Percentiles rank a stretch among this genome's conserved stretches.
Evolutionary conservation across 2,329 filamentous ascomycete species (phyloP).

Genomic region (Monosporascus sp.): DNA sequence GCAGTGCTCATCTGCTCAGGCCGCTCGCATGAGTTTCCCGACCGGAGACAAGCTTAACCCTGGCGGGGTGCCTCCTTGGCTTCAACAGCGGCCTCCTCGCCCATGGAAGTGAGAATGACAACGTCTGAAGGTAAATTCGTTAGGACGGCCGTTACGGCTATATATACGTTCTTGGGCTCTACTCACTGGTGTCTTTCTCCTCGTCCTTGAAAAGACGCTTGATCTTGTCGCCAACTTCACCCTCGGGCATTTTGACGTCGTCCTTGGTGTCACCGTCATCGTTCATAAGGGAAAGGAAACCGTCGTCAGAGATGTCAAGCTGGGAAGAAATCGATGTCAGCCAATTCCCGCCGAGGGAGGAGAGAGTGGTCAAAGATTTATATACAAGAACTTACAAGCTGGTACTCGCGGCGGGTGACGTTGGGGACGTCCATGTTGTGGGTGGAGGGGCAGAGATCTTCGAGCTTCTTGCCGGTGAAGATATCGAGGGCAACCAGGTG

Average conservation of each 20-base stretch:
- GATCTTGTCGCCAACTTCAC: constrained; percentile 85
- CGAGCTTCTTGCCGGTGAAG: constrained; percentile 99
- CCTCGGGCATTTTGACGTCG: constrained; percentile 89
- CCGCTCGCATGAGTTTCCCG: constrained; percentile 8
- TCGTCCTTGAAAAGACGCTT: constrained; percentile 70
- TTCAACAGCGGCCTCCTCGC: constrained; percentile 87
- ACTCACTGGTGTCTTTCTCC: constrained; percentile 92
- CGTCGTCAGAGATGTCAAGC: constrained; percentile 92
- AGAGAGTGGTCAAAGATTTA: neutral
- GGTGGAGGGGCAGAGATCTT: constrained; percentile 98
- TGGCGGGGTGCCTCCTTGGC: constrained; percentile 79
- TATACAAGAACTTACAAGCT: constrained; percentile 66
- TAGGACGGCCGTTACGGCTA: constrained; percentile 8
- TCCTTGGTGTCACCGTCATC: constrained; percentile 85
- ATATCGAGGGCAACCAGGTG: constrained; percentile 97
- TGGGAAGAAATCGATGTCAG: constrained; percentile 30
- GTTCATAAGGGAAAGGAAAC: constrained; percentile 89
- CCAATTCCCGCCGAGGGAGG: neutral
- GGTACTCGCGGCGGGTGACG: constrained; percentile 84
- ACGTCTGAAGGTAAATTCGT: constrained; percentile 56
- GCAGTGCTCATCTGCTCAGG: constrained; percentile 11
- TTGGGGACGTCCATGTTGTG: constrained; percentile 97
- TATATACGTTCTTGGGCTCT: constrained; percentile 2
- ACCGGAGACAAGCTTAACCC: constrained; percentile 18
- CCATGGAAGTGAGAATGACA: constrained; percentile 91